These are phyloP conservation scores for Ocimum tenuiflorum DNA, from an alignment of 257 asterid species.

Conservation along the genomic window DNA sequence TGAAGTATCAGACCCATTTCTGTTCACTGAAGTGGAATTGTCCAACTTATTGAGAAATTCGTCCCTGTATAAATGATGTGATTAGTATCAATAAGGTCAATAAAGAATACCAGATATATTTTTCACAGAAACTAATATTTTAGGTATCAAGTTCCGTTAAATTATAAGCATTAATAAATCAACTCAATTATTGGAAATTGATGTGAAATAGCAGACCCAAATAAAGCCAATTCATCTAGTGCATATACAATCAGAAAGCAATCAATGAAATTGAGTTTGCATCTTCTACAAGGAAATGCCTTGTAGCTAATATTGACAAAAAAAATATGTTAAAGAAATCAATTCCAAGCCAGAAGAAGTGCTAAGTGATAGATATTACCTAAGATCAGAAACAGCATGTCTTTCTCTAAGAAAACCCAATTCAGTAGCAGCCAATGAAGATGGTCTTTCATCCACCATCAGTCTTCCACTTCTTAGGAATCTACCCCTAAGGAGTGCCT, in stretches of 20 bases:
- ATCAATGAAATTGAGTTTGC: background rate
- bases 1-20: slow-evolving; percentile 25
- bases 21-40: slow-evolving; percentile 26
- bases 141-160: background rate
- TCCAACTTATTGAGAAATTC: slow-evolving; percentile 69
- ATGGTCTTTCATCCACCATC: slow-evolving; percentile 43
- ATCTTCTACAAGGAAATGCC: background rate
- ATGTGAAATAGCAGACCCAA: too few species aligned
- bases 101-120: background rate
- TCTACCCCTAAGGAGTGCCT: slow-evolving; percentile 82
- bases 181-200: too few species aligned
- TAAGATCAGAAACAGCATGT: slow-evolving; percentile 68
- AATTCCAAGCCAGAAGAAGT: too few species aligned
- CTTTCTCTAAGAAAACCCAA: slow-evolving; percentile 68
- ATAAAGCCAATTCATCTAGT: background rate
- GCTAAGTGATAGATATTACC: slow-evolving; percentile 53
- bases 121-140: background rate
- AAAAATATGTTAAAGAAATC: too few species aligned
- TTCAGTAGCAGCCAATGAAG: slow-evolving; percentile 59
- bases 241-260: background rate
- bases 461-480: slow-evolving; percentile 58
- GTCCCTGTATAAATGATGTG: slow-evolving; percentile 46
- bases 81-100: too few species aligned
- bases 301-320: background rate
- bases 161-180: background rate